phyloP scores from a whole-genome alignment of 768 basidiomycete genomes.

The Tulasnella sp. region DNA sequence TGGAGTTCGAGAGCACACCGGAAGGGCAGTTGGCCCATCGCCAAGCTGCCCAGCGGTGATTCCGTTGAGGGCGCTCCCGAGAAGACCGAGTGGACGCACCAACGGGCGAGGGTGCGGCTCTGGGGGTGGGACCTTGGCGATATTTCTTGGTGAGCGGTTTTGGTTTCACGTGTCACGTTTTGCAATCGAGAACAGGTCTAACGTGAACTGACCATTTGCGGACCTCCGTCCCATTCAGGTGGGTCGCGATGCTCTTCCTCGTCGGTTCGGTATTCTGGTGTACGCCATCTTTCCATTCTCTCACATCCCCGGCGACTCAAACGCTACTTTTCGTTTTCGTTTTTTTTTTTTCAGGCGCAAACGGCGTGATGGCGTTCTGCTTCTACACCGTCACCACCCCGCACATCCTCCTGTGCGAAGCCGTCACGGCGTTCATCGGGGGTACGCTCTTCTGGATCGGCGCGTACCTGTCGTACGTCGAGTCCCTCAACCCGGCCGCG shows the following conservation, averaged over 20 bases:
- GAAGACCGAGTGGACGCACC: background rate
- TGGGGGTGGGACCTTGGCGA: conserved; percentile 32
- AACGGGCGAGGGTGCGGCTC: background rate
- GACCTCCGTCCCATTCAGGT: background rate
- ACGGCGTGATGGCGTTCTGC: conserved; percentile 37
- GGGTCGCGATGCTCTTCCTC: conserved; percentile 33
- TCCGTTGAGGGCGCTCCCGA: no score
- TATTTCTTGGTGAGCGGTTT: conserved; percentile 22
- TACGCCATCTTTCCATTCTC: background rate
- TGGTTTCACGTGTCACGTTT: background rate
- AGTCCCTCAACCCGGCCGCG: conserved; percentile 36
- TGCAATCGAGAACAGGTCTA: no score
- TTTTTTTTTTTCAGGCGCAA: background rate
- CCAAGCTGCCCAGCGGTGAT: no score
- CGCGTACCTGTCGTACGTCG: conserved; percentile 38
- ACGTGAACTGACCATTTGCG: background rate
- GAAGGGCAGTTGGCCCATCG: conserved; percentile 6
- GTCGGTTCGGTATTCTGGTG: conserved; percentile 39
- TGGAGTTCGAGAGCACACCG: conserved; percentile 27
- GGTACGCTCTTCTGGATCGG: conserved; percentile 37
- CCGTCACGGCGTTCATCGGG: conserved; percentile 37
- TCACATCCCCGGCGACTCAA: background rate
- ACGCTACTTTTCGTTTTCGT: background rate
- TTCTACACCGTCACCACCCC: conserved; percentile 34
- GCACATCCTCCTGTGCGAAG: conserved; percentile 31